phyloP scores from a whole-genome alignment of 371 early-diverging fungal species.

The Catenaria anguillulae region DNA sequence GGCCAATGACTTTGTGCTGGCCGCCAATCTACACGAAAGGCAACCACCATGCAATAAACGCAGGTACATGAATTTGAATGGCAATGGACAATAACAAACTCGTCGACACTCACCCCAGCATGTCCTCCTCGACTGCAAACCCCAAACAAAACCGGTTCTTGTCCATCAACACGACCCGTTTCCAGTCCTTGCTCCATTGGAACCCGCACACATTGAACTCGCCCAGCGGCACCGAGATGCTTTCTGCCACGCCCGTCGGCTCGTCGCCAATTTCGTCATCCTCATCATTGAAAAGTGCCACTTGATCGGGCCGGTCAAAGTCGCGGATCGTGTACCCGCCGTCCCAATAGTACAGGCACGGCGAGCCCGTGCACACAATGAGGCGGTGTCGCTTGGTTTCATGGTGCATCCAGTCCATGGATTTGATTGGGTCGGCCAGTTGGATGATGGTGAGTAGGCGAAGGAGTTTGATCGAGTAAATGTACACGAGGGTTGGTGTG shows the following conservation, averaged over 20 bases:
- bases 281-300: neutral
- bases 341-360: conserved; percentile 39
- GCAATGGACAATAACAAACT: too few relatives aligned
- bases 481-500: conserved; percentile 40
- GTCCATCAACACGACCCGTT: conserved; percentile 32
- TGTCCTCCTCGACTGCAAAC: conserved; percentile 14
- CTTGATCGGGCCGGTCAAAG: neutral
- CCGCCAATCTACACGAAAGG: too few relatives aligned
- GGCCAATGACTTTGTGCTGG: too few relatives aligned
- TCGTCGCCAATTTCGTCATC: neutral
- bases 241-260: conserved; percentile 13
- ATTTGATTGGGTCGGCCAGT: conserved; percentile 25
- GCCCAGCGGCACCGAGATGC: conserved; percentile 7
- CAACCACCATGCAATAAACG: too few relatives aligned
- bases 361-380: conserved; percentile 29
- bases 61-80: too few relatives aligned
- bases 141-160: conserved; percentile 42
- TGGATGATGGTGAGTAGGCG: conserved; percentile 29
- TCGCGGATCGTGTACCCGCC: conserved; percentile 7
- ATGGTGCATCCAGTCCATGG: conserved; percentile 37
- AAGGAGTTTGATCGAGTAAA: conserved; percentile 33
- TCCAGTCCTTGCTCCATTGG: conserved; percentile 38
- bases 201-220: conserved; percentile 14
- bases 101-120: too few relatives aligned
- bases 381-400: conserved; percentile 16